phyloP scores from a whole-genome alignment of 192 early-diverging fungal genomes.

The Coemansia sp. region DNA sequence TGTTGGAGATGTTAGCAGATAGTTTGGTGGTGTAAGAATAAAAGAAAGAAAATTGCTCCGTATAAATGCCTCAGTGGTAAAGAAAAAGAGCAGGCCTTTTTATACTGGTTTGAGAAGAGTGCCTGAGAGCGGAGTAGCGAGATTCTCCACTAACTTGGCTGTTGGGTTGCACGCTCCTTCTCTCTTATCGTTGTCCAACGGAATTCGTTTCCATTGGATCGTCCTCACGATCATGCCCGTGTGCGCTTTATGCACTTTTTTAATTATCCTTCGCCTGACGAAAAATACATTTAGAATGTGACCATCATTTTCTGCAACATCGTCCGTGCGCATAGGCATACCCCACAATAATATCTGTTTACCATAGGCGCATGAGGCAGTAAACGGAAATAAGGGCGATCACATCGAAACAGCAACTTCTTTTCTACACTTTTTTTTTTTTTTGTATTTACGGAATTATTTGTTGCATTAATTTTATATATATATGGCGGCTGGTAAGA shows the following conservation, averaged over 20 bases:
- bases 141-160: neutral
- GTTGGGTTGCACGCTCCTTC: neutral
- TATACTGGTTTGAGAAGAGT: neutral
- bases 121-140: neutral
- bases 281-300: neutral
- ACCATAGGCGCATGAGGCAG: neutral
- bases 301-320: neutral
- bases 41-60: neutral
- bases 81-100: neutral
- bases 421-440: neutral
- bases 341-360: conserved; percentile 5
- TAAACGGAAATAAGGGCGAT: neutral
- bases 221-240: neutral
- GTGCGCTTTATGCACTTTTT: neutral
- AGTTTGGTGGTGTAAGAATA: neutral
- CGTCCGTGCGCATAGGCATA: neutral
- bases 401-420: neutral
- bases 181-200: neutral
- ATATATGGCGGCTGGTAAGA: conserved; percentile 47
- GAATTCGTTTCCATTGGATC: neutral
- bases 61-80: neutral
- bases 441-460: too few species aligned
- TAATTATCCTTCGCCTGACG: neutral
- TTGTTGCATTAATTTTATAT: conserved; percentile 1
- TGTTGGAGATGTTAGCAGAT: neutral